These are phyloP conservation scores for Protomyces pachydermus DNA, from an alignment of 1,139 yeast species.

Conservation along the genomic window DNA sequence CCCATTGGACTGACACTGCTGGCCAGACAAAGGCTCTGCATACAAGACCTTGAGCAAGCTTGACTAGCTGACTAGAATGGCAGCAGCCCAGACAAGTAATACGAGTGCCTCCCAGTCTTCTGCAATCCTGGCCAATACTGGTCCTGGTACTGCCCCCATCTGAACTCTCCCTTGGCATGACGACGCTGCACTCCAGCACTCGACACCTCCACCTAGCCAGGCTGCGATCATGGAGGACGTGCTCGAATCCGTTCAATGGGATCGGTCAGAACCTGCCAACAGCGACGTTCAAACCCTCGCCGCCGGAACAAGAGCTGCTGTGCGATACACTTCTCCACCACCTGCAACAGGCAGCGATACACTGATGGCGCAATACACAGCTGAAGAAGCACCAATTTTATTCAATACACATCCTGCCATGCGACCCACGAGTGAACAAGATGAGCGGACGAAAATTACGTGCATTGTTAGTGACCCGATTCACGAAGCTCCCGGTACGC, in stretches of 20 bases:
- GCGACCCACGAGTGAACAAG: constrained; percentile 15
- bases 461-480: constrained; percentile 62
- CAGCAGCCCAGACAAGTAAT: too few relatives aligned
- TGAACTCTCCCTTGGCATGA: too few relatives aligned
- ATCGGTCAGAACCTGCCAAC: not conserved
- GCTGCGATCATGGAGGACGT: not conserved
- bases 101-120: too few relatives aligned
- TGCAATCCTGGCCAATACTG: too few relatives aligned
- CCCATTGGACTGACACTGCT: too few relatives aligned
- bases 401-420: constrained; percentile 20
- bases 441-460: constrained; percentile 22
- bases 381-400: not conserved
- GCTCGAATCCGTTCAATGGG: not conserved
- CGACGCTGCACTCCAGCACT: too few relatives aligned
- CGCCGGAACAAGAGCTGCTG: not conserved
- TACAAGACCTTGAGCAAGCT: too few relatives aligned
- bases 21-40: too few relatives aligned
- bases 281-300: not conserved
- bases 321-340: not conserved
- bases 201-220: too few relatives aligned
- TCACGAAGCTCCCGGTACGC: constrained; percentile 62
- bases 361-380: not conserved
- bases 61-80: too few relatives aligned
- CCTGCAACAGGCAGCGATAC: not conserved
- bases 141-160: too few relatives aligned